These are phyloP conservation scores for Hirsutella thompsonii DNA, from an alignment of 2,329 filamentous ascomycete genomes.

Conservation along the genomic window DNA sequence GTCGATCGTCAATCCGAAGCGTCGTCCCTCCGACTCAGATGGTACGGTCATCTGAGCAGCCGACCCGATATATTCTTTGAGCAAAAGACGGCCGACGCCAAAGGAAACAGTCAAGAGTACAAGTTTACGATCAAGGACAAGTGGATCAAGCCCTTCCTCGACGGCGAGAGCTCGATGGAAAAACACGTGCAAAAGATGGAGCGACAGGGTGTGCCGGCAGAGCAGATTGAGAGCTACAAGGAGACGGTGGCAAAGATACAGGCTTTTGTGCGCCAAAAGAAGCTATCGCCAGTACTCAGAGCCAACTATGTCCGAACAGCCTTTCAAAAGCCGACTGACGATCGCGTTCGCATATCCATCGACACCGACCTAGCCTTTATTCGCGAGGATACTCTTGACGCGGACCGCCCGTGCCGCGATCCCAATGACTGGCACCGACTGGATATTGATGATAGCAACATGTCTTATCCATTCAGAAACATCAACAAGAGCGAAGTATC, in stretches of 20 bases:
- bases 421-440: constrained; percentile 80
- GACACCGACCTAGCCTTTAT: constrained; percentile 90
- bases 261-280: constrained; percentile 61
- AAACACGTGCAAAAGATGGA: constrained; percentile 83
- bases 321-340: constrained; percentile 90
- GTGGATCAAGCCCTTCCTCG: constrained; percentile 77
- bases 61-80: constrained; percentile 76
- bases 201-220: constrained; percentile 53
- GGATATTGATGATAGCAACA: constrained; percentile 72
- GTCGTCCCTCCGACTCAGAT: constrained; percentile 73
- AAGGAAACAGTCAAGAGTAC: constrained; percentile 65
- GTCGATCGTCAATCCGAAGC: constrained; percentile 64
- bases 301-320: constrained; percentile 91
- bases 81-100: constrained; percentile 73
- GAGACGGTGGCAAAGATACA: constrained; percentile 66
- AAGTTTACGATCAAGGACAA: constrained; percentile 86
- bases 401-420: constrained; percentile 75
- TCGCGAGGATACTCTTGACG: constrained; percentile 62
- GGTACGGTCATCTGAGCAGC: constrained; percentile 75
- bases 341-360: constrained; percentile 81
- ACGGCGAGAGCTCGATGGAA: constrained; percentile 82
- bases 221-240: constrained; percentile 57
- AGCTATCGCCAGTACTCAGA: constrained; percentile 72
- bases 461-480: constrained; percentile 77
- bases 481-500: constrained; percentile 87